Percentiles rank a stretch among this genome's conserved stretches.
These are phyloP conservation scores for Pulveroboletus frians DNA, from an alignment of 768 basidiomycete species.

Conservation along the genomic window DNA sequence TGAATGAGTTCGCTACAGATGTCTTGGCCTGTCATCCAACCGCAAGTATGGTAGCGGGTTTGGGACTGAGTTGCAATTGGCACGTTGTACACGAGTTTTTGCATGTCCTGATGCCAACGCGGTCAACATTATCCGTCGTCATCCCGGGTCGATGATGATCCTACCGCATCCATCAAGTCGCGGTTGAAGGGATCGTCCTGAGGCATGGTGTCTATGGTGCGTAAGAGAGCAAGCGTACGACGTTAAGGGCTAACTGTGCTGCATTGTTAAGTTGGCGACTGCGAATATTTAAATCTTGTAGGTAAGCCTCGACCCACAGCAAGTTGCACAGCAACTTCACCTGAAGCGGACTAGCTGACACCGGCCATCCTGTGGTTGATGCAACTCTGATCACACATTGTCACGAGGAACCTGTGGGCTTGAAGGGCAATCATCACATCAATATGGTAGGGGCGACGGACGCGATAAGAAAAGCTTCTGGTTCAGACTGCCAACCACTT, in stretches of 20 bases:
- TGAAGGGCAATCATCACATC: too few species aligned
- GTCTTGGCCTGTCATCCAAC: constrained; percentile 5
- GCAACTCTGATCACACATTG: too few species aligned
- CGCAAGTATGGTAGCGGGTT: constrained; percentile 8
- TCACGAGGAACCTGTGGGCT: too few species aligned
- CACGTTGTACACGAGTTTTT: neutral
- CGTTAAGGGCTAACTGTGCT: neutral
- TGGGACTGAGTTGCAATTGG: neutral
- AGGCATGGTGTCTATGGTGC: neutral
- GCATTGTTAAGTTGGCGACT: too few species aligned
- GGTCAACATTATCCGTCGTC: constrained; percentile 1
- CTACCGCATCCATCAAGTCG: constrained; percentile 12
- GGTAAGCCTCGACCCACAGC: too few species aligned
- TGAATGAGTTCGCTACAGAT: constrained; percentile 6
- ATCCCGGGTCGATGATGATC: neutral
- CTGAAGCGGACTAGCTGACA: too few species aligned
- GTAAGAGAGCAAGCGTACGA: neutral
- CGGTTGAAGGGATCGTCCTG: neutral
- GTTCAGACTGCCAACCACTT: too few species aligned
- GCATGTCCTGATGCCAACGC: constrained; percentile 5
- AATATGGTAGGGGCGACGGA: too few species aligned
- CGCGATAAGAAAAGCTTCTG: too few species aligned
- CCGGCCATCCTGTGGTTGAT: too few species aligned
- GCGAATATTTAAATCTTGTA: too few species aligned
- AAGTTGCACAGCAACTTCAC: too few species aligned